These are phyloP conservation scores for Penicillium dipodomyicola DNA, from an alignment of 495 filamentous ascomycete genomes.

Conservation along the genomic window DNA sequence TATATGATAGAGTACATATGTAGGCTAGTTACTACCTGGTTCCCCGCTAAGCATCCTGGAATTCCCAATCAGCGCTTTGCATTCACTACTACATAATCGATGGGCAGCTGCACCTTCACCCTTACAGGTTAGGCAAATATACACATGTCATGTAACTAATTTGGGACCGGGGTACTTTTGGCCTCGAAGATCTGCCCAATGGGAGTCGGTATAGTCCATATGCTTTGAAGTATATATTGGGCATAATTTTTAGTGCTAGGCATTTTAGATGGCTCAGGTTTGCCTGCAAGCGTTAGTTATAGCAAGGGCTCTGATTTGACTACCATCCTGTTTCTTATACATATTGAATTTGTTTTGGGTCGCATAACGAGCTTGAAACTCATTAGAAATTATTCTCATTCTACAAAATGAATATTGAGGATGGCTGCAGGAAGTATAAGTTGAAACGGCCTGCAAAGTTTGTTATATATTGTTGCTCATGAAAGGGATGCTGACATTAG, in stretches of 20 bases:
- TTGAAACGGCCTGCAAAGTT: background rate
- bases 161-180: background rate
- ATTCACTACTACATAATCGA: constrained; percentile 2
- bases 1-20: background rate
- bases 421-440: background rate
- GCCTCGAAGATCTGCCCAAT: constrained; percentile 1
- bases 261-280: constrained; percentile 3
- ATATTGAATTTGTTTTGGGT: background rate
- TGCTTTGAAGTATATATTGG: background rate
- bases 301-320: background rate
- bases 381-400: background rate
- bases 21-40: background rate
- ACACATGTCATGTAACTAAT: constrained; percentile 8
- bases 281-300: background rate
- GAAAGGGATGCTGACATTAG: too few species aligned
- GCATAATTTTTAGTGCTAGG: constrained; percentile 5
- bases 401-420: background rate
- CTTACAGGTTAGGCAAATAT: constrained; percentile 22
- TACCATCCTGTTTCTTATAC: background rate
- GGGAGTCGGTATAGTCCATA: background rate
- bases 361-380: background rate
- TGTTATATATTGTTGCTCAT: background rate
- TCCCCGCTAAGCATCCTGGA: background rate
- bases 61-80: constrained; percentile 5
- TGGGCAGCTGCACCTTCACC: constrained; percentile 9